Base-by-base conservation (phyloP, 148 eudicot genomes). In the Selenicereus undatus region DNA sequence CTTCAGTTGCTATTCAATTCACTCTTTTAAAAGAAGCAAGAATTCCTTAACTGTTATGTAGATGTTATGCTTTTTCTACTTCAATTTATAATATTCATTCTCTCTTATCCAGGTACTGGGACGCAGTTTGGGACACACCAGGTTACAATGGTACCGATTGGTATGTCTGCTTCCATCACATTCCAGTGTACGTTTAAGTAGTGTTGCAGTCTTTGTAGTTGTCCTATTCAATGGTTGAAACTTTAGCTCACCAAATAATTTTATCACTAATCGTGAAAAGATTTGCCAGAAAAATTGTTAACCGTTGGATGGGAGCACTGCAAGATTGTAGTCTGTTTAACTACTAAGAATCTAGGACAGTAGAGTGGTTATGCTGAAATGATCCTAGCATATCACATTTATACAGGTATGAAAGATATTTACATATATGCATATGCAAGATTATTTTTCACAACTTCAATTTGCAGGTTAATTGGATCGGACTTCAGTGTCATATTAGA, bases 401-500 rank as follows among this genome's bases (percentile, higher is more conserved):
- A 64, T 64, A 9, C 27, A 24, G 5, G 17, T 64, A 6, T 8
- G n/a, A 64, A 22, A 22, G 8, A 56, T 66, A 11, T 27, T 1
- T 66, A 66, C 22, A 66, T 66, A 1, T 27, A 66, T 66, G 30
- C 32, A 26, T 66, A 11, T 27, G 35, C 71, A 27, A 0, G 27
- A n/a, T 62, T 62, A 62, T n/a, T 62, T 62, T 62, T 62, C 22
- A 9, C 24, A 8, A 22, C 4, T n/a, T 3, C 35, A 27, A 11
- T 77, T 14, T 89, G 87, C 86, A 92, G 93, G 85, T 64, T 90
- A 50, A 29, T 54, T 20, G 93, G 94, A 77, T 87, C 88, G 24
- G 50, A 20, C 22, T 88, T 80, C 27, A 84, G 75, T 70, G 81
- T 93, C 14, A 74, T 93, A 64, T 50, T 77, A 43, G 75, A 89